Evolutionary conservation across 805 yeast species (phyloP), one percentile per base, ranked within the genome.

Genomic region (Teunomyces barrocoloradensis): DNA sequence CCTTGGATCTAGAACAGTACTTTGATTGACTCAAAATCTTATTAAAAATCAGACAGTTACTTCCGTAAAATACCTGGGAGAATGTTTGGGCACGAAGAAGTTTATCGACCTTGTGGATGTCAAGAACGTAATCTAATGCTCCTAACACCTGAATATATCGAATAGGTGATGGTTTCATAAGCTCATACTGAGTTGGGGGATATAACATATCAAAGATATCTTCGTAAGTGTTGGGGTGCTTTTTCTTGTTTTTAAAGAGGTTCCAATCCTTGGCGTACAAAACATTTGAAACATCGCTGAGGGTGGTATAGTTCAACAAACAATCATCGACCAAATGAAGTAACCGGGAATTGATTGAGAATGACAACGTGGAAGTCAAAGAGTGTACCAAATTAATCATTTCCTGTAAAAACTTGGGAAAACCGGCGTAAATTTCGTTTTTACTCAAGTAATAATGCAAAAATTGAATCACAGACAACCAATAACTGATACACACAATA

Each of bases 161-260:
- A 45, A 91, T 73, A 0, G 99, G 99, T 0, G 97, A 89, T 3
- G 97, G 96, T 60, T 82, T 83, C 77, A 87, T 82, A 59, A 89
- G 85, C 48, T 87, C 86, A 41, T 80, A 75, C 17, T 87, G 80
- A 0, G 92, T 73, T 2, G 98, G 98, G 4, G 98, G 98, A 53
- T 85, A 84, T 47, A 89, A 69, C 79, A 84, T 86, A 46, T 81
- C 78, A 39, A 84, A 70, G 29, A 90, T 85, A 53, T 87, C 92
- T 45, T 86, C 89, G 60, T 84, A 85, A 4, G 81, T 81, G 49
- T 77, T 76, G 28, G 68, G 73, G 45, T 65, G 71, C 34, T 55
- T 54, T 47, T 72, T 69, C 53, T 77, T 77, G 29, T 66, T 64
- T 56, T 71, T 80, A 64, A 74, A 77, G 11, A 73, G 57, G 53